Base-by-base conservation (phyloP, 805 yeast species). In the Saturnispora sanitii region DNA sequence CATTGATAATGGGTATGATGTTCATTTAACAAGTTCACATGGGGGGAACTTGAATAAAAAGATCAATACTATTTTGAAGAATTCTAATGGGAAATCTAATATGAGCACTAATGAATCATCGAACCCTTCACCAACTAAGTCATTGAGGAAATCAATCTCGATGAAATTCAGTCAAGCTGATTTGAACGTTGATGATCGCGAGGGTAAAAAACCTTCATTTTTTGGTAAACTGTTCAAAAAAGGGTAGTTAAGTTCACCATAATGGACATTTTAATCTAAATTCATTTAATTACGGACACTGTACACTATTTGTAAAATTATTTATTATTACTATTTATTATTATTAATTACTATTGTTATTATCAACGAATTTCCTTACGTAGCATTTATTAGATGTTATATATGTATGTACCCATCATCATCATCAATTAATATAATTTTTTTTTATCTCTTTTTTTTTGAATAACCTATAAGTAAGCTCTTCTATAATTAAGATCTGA, bases 71-170 rank as follows among this genome's bases (percentile, higher is more conserved):
- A 33, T 33, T 17, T 6, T 33, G 5, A 12, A 22, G 1, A 33
- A 22, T 20, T 33, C 36, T 16, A 29, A 28, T 7, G 31, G 15
- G 33, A 30, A 16, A 8, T 12, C 33, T 9, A 11, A 7, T 9
- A 30, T 6, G 11, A 30, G 15, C 8, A 15, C 22, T 12, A 21
- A 25, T 4, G 3, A 15, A 35, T 6, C 25, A 25, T 31, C 30
- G 11, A 35, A 25, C 7, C 25, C 38, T 9, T 17, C 30, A 17
- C 25, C 38, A 3, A 20, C 31, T 12, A 25, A 9, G 15, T 23
- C 38, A 8, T 25, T 35, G 7, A 35, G 38, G 31, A 35, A 35
- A 35, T 35, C 38, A n/a, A 25, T 35, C 13, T 35, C 38, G 3
- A 25, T 25, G 38, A 35, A 25, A 15, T 27, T 27, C 30, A n/a